phyloP scores from a whole-genome alignment of 2,329 filamentous ascomycete genomes.

The Curvularia sp. region DNA sequence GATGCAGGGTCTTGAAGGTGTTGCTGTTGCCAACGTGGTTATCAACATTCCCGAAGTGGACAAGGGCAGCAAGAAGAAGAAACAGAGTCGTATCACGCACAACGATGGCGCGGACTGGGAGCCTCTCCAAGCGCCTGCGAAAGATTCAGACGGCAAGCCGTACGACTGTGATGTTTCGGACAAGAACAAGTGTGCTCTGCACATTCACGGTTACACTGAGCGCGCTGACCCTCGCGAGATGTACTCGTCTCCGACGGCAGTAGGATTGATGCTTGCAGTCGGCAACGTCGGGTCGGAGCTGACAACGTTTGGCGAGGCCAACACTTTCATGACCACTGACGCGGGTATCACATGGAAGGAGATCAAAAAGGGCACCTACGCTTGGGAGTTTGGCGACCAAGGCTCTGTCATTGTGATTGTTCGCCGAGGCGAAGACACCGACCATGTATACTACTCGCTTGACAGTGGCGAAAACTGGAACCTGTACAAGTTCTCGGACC shows the following conservation, averaged over 20 bases:
- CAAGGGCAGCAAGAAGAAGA: conserved; percentile 72
- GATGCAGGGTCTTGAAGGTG: conserved; percentile 88
- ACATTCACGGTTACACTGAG: conserved; percentile 96
- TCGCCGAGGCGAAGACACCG: conserved; percentile 71
- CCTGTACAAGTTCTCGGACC: conserved; percentile 73
- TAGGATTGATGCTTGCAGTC: conserved; percentile 88
- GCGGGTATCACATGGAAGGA: conserved; percentile 88
- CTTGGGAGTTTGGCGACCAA: conserved; percentile 95
- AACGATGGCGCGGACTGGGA: conserved; percentile 93
- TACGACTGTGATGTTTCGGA: conserved; percentile 71
- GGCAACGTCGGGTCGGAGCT: conserved; percentile 87
- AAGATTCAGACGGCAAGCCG: conserved; percentile 72
- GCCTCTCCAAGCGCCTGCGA: conserved; percentile 73
- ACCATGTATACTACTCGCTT: conserved; percentile 74
- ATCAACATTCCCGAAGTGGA: conserved; percentile 71
- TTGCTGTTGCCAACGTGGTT: conserved; percentile 85
- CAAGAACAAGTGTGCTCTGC: conserved; percentile 76
- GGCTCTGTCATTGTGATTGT: conserved; percentile 92
- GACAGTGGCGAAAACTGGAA: conserved; percentile 84
- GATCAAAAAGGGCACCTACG: conserved; percentile 85
- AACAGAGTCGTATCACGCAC: conserved; percentile 92
- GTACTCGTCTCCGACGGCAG: conserved; percentile 84
- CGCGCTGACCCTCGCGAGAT: conserved; percentile 80
- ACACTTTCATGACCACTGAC: conserved; percentile 90
- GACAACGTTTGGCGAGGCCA: conserved; percentile 70